phyloP scores from a whole-genome alignment of 306 rosid genomes.

The Macrotyloma uniflorum region DNA sequence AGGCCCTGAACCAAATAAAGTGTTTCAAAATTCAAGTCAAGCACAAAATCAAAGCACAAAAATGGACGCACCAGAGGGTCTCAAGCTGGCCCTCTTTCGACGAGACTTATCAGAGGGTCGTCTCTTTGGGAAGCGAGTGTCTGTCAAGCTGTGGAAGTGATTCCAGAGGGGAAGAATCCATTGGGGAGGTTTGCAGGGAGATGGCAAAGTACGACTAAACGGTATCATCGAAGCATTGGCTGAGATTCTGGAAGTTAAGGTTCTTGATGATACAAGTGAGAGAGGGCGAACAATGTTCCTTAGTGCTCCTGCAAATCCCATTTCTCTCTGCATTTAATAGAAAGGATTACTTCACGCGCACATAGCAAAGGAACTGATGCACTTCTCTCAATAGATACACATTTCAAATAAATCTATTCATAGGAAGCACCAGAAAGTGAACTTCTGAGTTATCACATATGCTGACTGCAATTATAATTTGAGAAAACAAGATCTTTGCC shows the following conservation, averaged over 20 bases:
- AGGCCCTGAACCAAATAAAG: conserved; percentile 59
- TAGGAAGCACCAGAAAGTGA: background rate
- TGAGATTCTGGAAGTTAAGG: conserved; percentile 32
- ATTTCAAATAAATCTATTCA: background rate
- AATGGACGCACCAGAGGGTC: conserved; percentile 62
- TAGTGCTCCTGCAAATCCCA: conserved; percentile 69
- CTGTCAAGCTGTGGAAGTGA: conserved; percentile 79
- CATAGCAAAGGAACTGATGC: background rate
- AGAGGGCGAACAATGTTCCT: conserved; percentile 61
- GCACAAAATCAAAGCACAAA: background rate
- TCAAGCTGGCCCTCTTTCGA: conserved; percentile 76
- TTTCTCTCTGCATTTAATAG: conserved; percentile 39
- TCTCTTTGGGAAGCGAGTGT: conserved; percentile 79
- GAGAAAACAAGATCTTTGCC: background rate
- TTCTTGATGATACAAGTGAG: conserved; percentile 35
- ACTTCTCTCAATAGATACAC: background rate
- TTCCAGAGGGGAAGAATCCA: conserved; percentile 53
- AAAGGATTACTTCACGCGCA: background rate
- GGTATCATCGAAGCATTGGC: background rate
- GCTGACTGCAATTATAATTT: background rate
- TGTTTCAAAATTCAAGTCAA: background rate
- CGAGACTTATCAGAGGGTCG: conserved; percentile 72
- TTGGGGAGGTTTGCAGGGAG: conserved; percentile 40
- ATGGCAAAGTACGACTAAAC: conserved; percentile 33
- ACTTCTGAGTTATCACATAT: background rate